Base-by-base conservation (phyloP, 2,329 filamentous ascomycete genomes). In the Capronia epimyces region DNA sequence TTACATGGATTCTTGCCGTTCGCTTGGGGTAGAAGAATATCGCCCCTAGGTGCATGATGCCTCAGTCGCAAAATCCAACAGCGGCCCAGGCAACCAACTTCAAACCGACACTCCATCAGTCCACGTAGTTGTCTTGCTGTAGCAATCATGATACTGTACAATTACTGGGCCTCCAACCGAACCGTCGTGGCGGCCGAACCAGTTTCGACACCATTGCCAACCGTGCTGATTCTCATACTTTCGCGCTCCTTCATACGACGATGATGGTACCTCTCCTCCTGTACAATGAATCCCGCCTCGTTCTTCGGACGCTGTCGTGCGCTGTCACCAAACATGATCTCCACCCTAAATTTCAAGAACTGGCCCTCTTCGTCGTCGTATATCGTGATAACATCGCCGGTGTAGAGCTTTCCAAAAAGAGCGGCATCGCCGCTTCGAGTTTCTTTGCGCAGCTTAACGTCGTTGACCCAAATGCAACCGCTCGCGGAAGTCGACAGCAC, bases 401-500 rank as follows among this genome's bases (percentile, higher is more conserved):
- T 81, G 64, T 89, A 80, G 12, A 96, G 67, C 49, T 82, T 80
- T 21, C 86, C 82, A 41, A 79, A 87, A 1, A 81, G 70, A 18
- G 71, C 69, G 12, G 72, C 74, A 8, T 75, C 73, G 8, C 71
- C 72, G 0, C 75, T 73, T 21, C 72, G 69, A 2, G 82, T 74
- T 32, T 79, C 71, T 1, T 81, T 79, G 1, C 67, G 71, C 20
- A 96, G 70, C 34, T 75, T 73, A n/a, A 80, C 75, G 22, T 80
- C 82, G 62, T 96, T 96, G 64, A 97, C 76, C 59, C 74, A 77
- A 55, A 96, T 87, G 16, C 88, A 87, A 22, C 75, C 74, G 5
- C 82, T 84, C 3, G 87, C 85, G 61, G 89, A 89, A 2, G 89
- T 94, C 1, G 85, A 84, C 44, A 96, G 82, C 55, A 89, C 85